Percentiles rank a stretch among this genome's conserved stretches.
Conservation (phyloP, 2,329 filamentous ascomycete genomes). For the Trichoderma koningii region DNA sequence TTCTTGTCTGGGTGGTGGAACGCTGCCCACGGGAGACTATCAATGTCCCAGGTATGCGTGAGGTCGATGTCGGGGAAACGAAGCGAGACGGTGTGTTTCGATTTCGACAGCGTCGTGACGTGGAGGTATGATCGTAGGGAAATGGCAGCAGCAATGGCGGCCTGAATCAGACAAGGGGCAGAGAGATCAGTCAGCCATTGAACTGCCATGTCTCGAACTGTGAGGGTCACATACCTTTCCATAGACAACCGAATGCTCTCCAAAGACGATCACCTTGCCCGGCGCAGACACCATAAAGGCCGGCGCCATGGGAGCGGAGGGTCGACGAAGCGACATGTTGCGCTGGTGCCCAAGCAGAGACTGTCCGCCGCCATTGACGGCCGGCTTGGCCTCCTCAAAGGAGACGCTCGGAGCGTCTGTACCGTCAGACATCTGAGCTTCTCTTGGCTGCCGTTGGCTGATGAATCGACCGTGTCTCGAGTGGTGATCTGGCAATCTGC, state of each 20-base stretch:
- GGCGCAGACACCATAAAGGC: conserved; percentile 98
- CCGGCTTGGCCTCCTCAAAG: conserved; percentile 33
- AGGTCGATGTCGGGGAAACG: conserved; percentile 90
- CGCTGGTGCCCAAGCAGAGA: conserved; percentile 35
- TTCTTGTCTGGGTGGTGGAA: conserved; percentile 85
- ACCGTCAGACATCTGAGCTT: conserved; percentile 29
- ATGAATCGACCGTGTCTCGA: not conserved
- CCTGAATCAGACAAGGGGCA: conserved; percentile 52
- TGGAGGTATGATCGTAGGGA: conserved; percentile 95
- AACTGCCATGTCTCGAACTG: not conserved
- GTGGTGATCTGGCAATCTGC: not conserved
- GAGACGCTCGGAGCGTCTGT: conserved; percentile 33
- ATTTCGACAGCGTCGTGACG: conserved; percentile 91
- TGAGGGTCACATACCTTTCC: conserved; percentile 67
- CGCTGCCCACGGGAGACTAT: conserved; percentile 80
- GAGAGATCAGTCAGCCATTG: conserved; percentile 2
- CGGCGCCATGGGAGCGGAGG: conserved; percentile 71
- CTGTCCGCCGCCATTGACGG: conserved; percentile 25
- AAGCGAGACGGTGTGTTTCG: conserved; percentile 81
- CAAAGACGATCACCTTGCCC: conserved; percentile 97
- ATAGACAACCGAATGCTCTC: conserved; percentile 96
- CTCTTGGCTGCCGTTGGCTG: not conserved
- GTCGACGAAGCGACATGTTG: conserved; percentile 54
- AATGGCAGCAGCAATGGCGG: conserved; percentile 91
- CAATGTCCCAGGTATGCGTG: conserved; percentile 91